Base-by-base conservation (phyloP, 805 yeast species). In the Pichia exigua region DNA sequence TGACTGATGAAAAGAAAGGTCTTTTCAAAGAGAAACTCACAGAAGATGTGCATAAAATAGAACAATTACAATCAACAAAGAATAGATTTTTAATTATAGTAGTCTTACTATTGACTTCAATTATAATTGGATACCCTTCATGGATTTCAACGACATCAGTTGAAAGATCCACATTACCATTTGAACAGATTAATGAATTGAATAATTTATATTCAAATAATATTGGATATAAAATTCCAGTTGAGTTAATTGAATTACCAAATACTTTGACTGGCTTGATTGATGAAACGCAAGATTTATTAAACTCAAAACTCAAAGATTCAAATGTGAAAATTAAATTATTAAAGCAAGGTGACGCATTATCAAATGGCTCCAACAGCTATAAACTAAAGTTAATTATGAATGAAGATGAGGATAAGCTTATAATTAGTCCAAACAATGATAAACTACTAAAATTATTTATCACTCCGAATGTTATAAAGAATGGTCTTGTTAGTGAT, bases 71-170 rank as follows among this genome's bases (percentile, higher is more conserved):
- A 17, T 45, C 35, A n/a, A 46, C 17, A n/a, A 47, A 21, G 6
- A 50, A 43, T 18, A 30, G 58, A 41, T 42, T 55, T 26, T 40
- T 38, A 22, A 62, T 69, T 13, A 55, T 67, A 20, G 20, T 56
- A 18, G 59, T 66, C 2, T 60, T 69, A 28, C 41, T 66, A 10
- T 43, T 60, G 1, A 59, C 67, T 10, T 59, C 70, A 13, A 50
- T 63, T 6, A 45, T 68, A 2, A 54, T 80, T 21, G 89, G 86
- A 2, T 59, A 75, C 7, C 90, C 91, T 6, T 61, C 82, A 50
- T 85, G 85, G 81, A 59, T 68, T 38, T 53, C 59, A 26, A 83
- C 92, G 20, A 83, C 92, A 4, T 67, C 79, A 3, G 77, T 83
- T 20, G 75, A 81, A 59, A 69, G 90, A 49, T 86, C 88, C 2